Percentiles rank a stretch among this genome's conserved stretches.
These are phyloP conservation scores for Eucalyptus caleyi DNA, from an alignment of 345 rosid genomes.

Conservation along the genomic window DNA sequence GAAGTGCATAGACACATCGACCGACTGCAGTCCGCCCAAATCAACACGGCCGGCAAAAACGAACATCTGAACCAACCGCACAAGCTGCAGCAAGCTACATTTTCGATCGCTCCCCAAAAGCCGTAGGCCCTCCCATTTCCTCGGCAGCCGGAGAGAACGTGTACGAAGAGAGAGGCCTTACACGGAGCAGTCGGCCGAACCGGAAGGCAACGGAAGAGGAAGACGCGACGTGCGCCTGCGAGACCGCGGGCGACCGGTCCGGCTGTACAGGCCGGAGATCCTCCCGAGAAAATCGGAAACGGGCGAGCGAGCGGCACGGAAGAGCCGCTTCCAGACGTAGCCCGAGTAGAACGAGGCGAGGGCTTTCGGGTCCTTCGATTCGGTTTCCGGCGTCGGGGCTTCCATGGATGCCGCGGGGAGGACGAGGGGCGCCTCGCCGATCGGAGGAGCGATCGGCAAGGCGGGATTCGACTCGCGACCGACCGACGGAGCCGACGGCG, in stretches of 20 bases:
- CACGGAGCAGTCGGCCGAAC: slow-evolving; percentile 29
- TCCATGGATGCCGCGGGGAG: slow-evolving; percentile 12
- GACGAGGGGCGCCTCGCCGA: background rate
- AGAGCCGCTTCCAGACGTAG: slow-evolving; percentile 35
- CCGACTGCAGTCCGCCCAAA: background rate
- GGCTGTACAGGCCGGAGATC: slow-evolving; percentile 42
- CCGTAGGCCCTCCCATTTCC: background rate
- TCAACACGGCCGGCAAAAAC: background rate
- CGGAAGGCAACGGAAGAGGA: slow-evolving; percentile 64
- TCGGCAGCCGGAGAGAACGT: background rate
- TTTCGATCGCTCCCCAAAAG: background rate
- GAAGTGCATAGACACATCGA: background rate
- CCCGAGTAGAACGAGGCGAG: slow-evolving; percentile 38
- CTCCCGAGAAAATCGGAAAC: slow-evolving; percentile 26
- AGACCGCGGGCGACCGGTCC: slow-evolving; percentile 3
- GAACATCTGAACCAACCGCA: background rate
- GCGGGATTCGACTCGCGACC: background rate
- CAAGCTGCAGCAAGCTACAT: background rate
- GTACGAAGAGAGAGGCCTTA: slow-evolving; percentile 2
- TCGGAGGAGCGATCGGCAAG: background rate
- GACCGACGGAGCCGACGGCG: background rate
- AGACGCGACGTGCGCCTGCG: slow-evolving; percentile 24
- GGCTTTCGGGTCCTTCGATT: slow-evolving; percentile 9
- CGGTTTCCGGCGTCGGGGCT: slow-evolving; percentile 3
- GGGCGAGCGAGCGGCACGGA: slow-evolving; percentile 23